Conservation (phyloP, 768 basidiomycete species). For the Rubroboletus satanas region DNA sequence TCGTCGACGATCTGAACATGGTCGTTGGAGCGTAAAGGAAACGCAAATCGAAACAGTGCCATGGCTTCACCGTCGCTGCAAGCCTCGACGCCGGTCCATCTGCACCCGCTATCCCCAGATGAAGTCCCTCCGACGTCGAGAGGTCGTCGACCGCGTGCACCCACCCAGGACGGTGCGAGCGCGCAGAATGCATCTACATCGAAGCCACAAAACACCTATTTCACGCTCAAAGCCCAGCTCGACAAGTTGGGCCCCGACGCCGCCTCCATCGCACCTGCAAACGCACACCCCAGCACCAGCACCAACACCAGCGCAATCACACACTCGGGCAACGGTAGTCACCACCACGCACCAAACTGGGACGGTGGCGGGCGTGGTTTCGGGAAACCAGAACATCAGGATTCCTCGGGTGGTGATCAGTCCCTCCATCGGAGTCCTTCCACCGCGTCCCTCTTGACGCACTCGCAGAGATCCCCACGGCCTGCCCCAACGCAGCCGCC, state of each 20-base stretch:
- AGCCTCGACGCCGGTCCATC: constrained; percentile 55
- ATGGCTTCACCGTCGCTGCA: constrained; percentile 29
- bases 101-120: constrained; percentile 68
- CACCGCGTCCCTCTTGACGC: constrained; percentile 36
- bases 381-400: constrained; percentile 38
- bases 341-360: constrained; percentile 33
- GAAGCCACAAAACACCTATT: constrained; percentile 49
- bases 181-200: constrained; percentile 8
- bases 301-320: neutral
- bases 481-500: constrained; percentile 23
- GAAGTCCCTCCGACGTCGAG: constrained; percentile 37
- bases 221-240: constrained; percentile 57
- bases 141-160: constrained; percentile 47
- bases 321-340: neutral
- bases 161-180: constrained; percentile 29
- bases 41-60: neutral
- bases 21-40: neutral
- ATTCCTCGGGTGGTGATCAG: constrained; percentile 17
- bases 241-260: constrained; percentile 39
- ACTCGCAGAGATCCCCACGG: constrained; percentile 38
- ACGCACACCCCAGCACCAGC: constrained; percentile 13
- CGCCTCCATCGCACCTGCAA: constrained; percentile 12
- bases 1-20: constrained; percentile 5
- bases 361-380: constrained; percentile 58
- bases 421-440: constrained; percentile 28